Evolutionary conservation across 2,329 filamentous ascomycete species (phyloP), one percentile per base, ranked within the genome.

Genomic region (Arachnopeziza araneosa): DNA sequence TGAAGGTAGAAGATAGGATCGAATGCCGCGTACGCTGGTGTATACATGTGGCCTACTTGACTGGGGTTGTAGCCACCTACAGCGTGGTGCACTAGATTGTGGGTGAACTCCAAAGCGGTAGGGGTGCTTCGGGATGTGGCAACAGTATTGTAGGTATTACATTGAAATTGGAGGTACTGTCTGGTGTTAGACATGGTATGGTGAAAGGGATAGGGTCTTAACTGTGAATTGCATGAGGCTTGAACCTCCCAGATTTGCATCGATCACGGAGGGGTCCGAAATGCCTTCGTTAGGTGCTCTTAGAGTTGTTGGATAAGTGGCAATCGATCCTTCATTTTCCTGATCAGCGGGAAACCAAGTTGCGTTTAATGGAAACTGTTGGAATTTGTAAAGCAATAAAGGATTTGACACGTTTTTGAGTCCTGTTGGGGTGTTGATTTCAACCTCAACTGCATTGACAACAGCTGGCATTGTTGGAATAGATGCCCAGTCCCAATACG

Each of bases 371-470:
- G 67, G 68, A 23, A 64, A 62, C 1, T 54, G 55, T 12, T 79
- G 79, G 70, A 82, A 84, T 1, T 64, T 71, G 70, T 79, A 86
- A 59, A 75, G 77, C 64, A 76, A 77, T 0, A 86, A 71, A 2
- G 83, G 83, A 67, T 85, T 86, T 49, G 71, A 69, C 24, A 83
- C 58, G 50, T 30, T 60, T 36, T 64, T 50, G 3, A 52, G 10
- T 23, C 68, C 67, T n/a, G 56, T 21, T 10, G 64, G 58, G 2
- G 61, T 73, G 8, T 69, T 71, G 24, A 74, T 69, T n/a, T 66
- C 63, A 9, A 77, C 63, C 1, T 69, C 70, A 23, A 44, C 63
- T 24, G 52, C 75, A 23, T 59, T 68, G n/a, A 67, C 59, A 2
- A 68, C 75, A 22, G 71, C 68, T 6, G 80, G 76, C 17, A 78